Evolutionary conservation across 2,329 filamentous ascomycete genomes (phyloP).

Genomic region (Phialophora macrospora): DNA sequence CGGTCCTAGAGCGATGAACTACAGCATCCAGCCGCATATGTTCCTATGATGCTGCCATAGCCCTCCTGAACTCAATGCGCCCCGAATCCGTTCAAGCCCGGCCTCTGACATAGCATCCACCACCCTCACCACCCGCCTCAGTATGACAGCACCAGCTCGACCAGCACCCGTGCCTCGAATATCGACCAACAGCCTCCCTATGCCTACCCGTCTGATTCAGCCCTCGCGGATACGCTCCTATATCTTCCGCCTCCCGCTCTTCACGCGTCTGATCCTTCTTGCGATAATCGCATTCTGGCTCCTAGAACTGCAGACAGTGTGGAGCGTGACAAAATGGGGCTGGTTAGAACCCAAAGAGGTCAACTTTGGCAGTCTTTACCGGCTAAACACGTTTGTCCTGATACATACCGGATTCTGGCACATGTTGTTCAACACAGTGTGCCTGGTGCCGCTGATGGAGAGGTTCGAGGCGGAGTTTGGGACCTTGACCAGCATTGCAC

Average conservation of each 20-base stretch:
- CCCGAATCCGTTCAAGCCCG: not conserved
- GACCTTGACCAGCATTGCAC: slow-evolving; percentile 80
- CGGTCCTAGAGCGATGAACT: not conserved
- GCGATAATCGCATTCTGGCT: slow-evolving; percentile 73
- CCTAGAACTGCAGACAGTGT: slow-evolving; percentile 69
- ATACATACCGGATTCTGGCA: slow-evolving; percentile 84
- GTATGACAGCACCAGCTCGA: slow-evolving; percentile 26
- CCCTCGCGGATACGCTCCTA: slow-evolving; percentile 78
- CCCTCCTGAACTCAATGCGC: not conserved
- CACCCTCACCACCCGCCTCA: slow-evolving; percentile 6
- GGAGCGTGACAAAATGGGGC: slow-evolving; percentile 77
- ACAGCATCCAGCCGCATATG: not conserved
- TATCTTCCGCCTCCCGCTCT: slow-evolving; percentile 80
- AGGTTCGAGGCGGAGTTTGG: slow-evolving; percentile 92
- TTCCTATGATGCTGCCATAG: not conserved
- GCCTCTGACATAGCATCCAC: slow-evolving; percentile 10
- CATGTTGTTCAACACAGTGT: slow-evolving; percentile 75
- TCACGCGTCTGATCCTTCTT: slow-evolving; percentile 73
- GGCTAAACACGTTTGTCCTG: slow-evolving; percentile 88
- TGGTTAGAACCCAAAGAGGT: slow-evolving; percentile 78
- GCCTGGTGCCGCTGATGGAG: slow-evolving; percentile 85
- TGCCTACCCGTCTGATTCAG: slow-evolving; percentile 59
- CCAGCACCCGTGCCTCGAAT: slow-evolving; percentile 19
- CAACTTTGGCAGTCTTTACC: slow-evolving; percentile 83
- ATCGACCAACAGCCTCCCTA: slow-evolving; percentile 29